Base-by-base conservation (phyloP, 495 filamentous ascomycete species). In the Penicillium paradoxum region DNA sequence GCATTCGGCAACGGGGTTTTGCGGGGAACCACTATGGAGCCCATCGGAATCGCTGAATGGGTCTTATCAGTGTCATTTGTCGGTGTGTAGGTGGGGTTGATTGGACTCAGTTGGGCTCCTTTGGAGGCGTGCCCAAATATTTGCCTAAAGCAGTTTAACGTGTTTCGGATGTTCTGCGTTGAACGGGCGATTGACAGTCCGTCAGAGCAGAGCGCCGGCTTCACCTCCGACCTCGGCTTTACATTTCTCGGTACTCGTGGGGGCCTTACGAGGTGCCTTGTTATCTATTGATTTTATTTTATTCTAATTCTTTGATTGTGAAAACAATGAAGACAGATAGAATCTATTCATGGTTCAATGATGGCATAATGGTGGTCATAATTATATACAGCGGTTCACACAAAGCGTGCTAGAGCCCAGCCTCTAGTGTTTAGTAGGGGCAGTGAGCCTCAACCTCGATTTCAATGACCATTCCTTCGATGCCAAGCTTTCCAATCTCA, bases 371-470 rank as follows among this genome's bases (percentile, higher is more conserved):
- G n/a, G n/a, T n/a, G n/a, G n/a, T n/a, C n/a, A 27, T 27, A 27
- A 27, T 15, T 41, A 25, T 15, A 41, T 41, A 29, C 21, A 40
- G 21, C 24, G 21, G 1, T 17, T 49, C 32, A 38, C 47, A 49
- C 40, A n/a, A n/a, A n/a, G 19, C 25, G 32, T 34, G 4, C 18
- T 29, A 49, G 22, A 38, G 38, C 15, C 37, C 30, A 39, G 22
- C 17, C n/a, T 11, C 34, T 7, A 37, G 34, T 4, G 24, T n/a
- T 17, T 37, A 57, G 22, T 29, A 57, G 6, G 54, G 49, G 36
- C 19, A 57, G 19, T 53, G 34, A 3, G 54, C 54, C 32, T 57
- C 54, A 9, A 57, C 54, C 43, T 57, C 54, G 25, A 57, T 57
- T 14, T 53, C 43, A 14, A 57, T 46, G 4, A 52, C 49, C 54